Percentiles rank a stretch among this genome's conserved stretches.
Conservation (phyloP, 176 grass and related monocot genomes). For the Oropetium thomaeum region DNA sequence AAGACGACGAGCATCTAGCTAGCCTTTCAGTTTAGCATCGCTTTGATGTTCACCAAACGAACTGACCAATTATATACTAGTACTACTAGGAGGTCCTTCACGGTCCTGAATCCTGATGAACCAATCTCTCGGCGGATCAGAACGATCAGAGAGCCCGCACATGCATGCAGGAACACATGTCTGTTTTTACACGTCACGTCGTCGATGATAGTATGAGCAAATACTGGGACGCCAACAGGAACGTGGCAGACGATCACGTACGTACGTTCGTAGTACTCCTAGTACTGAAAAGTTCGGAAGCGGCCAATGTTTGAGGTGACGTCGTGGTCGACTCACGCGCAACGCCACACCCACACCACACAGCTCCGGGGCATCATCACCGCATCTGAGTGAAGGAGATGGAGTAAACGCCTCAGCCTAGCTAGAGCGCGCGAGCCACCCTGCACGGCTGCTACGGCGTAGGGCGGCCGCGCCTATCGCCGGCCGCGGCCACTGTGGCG, state of each 20-base stretch:
- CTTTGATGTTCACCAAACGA: too few relatives aligned
- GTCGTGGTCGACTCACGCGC: background rate
- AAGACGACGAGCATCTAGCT: too few relatives aligned
- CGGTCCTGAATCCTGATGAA: too few relatives aligned
- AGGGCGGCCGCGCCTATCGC: background rate
- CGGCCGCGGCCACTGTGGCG: conserved; percentile 22
- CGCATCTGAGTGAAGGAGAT: background rate
- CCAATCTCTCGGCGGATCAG: background rate
- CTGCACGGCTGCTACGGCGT: conserved; percentile 12
- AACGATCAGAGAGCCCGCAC: too few relatives aligned
- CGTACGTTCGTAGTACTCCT: too few relatives aligned
- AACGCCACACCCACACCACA: too few relatives aligned
- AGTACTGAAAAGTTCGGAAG: background rate
- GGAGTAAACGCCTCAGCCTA: conserved; percentile 2
- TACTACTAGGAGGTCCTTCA: too few relatives aligned
- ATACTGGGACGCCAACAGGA: background rate
- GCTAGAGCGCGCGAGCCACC: background rate
- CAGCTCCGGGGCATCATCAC: background rate
- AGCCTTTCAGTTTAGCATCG: too few relatives aligned
- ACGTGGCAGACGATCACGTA: background rate
- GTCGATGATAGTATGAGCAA: background rate
- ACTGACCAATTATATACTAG: too few relatives aligned
- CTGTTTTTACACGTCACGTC: conserved; percentile 7
- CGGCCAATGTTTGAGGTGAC: background rate
- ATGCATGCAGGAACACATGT: too few relatives aligned